phyloP scores from a whole-genome alignment of 2,329 filamentous ascomycete genomes.

The Podosphaera leucotricha region DNA sequence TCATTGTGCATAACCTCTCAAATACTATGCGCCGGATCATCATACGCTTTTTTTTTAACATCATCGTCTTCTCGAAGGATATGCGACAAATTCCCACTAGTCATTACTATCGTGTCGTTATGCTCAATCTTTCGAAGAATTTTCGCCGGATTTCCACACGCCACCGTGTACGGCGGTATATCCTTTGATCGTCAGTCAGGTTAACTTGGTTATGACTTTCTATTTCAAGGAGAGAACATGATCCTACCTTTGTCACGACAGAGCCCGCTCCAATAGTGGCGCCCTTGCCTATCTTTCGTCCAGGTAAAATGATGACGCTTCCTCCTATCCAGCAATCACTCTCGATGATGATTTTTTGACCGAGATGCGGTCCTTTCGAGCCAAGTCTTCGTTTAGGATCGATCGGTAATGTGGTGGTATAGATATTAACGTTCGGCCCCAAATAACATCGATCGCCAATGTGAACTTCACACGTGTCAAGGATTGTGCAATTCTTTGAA shows the following conservation, averaged over 20 bases:
- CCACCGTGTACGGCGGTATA: conserved; percentile 16
- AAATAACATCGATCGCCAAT: conserved; percentile 60
- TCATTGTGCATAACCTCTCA: too few relatives aligned
- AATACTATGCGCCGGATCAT: too few relatives aligned
- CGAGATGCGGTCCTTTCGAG: conserved; percentile 45
- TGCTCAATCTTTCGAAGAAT: conserved; percentile 13
- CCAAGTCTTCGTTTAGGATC: conserved; percentile 55
- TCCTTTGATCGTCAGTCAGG: conserved; percentile 8
- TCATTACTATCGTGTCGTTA: neutral
- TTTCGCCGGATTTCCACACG: conserved; percentile 15
- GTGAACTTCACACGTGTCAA: conserved; percentile 62
- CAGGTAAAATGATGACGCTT: conserved; percentile 34
- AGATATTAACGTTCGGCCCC: conserved; percentile 69
- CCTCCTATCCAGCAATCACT: conserved; percentile 44
- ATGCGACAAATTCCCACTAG: too few relatives aligned
- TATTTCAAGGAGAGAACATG: neutral
- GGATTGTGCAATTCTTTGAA: conserved; percentile 60
- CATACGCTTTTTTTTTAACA: too few relatives aligned
- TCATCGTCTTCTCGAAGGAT: too few relatives aligned
- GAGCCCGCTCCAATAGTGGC: conserved; percentile 29
- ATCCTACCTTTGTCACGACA: conserved; percentile 28
- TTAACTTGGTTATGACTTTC: neutral
- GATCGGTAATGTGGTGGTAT: conserved; percentile 47
- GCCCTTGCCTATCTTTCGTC: conserved; percentile 27
- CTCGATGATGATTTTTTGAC: conserved; percentile 51